Base-by-base conservation (phyloP, 208 protist genomes). In the Wallacemonas sp. region DNA sequence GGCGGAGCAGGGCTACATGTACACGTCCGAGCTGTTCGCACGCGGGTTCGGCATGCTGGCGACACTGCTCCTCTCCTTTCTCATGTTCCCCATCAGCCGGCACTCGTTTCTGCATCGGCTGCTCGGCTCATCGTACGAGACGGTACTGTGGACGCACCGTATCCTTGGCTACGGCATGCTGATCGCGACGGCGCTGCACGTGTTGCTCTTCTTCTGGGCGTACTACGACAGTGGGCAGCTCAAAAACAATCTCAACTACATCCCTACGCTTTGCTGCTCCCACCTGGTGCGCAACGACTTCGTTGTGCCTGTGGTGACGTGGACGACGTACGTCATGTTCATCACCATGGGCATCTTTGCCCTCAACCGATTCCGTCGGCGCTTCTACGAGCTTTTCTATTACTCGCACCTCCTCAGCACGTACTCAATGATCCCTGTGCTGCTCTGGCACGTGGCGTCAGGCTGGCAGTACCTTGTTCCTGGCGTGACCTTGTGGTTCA, bases 301-400 rank as follows among this genome's bases (percentile, higher is more conserved):
- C 60, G 81, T 65, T 5, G 42, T 85, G 17, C 52, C 68, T 1
- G 36, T 75, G 0, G 70, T 70, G 12, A 72, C 78, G 24, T 66
- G 67, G 37, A 63, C 54, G 26, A 73, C 73, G 17, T 73, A 59
- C 58, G 55, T 83, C 29, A 38, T 78, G 42, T 60, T 89, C 50
- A 38, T 89, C 30, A 44, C 67, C 8, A 81, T 85, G 62, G 78
- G 78, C 30, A 29, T 85, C 36, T 76, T 89, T 39, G 68, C 61
- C 13, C 45, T 83, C 26, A 55, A 71, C 37, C 34, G 46, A 9
- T 13, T 88, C 26, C 73, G 81, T 24, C 75, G 82, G 17, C 52
- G 65, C 27, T 83, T 52, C 66, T 89, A 75, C 57, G 82, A 89
- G 65, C 42, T 89, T 15, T 89, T 89, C 68, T 85, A 83, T 76